A percentile compares a stretch with the other conserved stretches of the same genome.
These are phyloP conservation scores for Cymbopogon citratus DNA, from an alignment of 176 grass and related monocot species.

Conservation along the genomic window DNA sequence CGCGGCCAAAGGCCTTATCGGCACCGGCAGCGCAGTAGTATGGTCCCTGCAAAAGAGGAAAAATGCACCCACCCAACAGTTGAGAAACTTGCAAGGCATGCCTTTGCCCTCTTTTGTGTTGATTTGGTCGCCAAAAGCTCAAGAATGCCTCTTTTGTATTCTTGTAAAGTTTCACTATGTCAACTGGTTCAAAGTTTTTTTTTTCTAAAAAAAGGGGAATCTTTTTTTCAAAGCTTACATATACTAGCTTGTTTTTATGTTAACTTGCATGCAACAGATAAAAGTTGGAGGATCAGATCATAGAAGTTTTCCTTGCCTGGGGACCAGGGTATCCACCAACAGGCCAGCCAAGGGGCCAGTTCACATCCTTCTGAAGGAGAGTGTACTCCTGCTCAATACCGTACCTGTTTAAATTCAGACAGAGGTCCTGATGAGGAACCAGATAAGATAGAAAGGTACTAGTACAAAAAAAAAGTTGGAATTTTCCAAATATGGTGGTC, in stretches of 20 bases:
- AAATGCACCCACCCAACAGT: background rate
- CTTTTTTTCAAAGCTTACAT: background rate
- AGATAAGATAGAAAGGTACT: constrained; percentile 14
- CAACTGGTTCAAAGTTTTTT: background rate
- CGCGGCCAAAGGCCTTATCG: constrained; percentile 87
- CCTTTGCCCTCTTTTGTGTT: background rate
- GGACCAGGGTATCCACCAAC: constrained; percentile 88
- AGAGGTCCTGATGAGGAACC: constrained; percentile 15
- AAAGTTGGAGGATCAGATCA: background rate
- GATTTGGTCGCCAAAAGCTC: background rate
- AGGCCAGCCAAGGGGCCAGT: constrained; percentile 92
- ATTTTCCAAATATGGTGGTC: background rate
- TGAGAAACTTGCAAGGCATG: background rate
- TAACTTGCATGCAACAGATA: background rate
- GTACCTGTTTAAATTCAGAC: constrained; percentile 64
- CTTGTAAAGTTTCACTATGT: background rate
- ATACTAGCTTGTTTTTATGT: no score
- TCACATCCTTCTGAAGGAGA: constrained; percentile 90
- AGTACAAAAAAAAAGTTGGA: background rate
- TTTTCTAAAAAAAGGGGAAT: background rate
- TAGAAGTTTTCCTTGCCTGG: constrained; percentile 48
- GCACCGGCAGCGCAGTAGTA: constrained; percentile 86
- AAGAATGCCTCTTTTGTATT: background rate
- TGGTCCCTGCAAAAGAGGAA: constrained; percentile 50
- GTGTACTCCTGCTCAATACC: constrained; percentile 98